Evolutionary conservation across 169 alveolate species (phyloP).

Genomic region (Plasmodium knowlesi): DNA sequence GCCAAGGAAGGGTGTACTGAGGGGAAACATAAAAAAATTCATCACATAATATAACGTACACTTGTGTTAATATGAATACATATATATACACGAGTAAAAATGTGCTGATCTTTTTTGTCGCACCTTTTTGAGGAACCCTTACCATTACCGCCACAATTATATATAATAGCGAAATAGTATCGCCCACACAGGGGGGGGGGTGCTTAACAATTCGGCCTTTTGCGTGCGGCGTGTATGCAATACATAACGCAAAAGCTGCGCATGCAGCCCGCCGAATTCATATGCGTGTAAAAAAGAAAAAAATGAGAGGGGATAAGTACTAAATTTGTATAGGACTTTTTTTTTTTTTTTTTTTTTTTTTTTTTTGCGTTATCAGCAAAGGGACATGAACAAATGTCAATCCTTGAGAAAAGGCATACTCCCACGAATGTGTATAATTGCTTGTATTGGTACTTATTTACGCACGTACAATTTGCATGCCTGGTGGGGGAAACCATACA

Average conservation of each 20-base stretch:
- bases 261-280: background rate
- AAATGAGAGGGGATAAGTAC: background rate
- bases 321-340: background rate
- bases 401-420: background rate
- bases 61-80: background rate
- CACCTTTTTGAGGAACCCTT: background rate
- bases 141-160: background rate
- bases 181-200: background rate
- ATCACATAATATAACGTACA: background rate
- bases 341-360: too few relatives aligned
- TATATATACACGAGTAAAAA: background rate
- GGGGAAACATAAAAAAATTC: background rate
- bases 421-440: background rate
- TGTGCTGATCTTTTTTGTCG: background rate
- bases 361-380: too few relatives aligned
- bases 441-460: background rate
- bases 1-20: background rate
- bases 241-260: background rate
- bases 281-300: background rate
- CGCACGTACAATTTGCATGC: background rate
- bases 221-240: background rate
- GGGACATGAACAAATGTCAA: background rate
- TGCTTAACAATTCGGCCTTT: background rate
- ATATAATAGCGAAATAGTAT: background rate
- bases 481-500: background rate